Conservation (phyloP, 148 eudicot genomes). For the Drosera capensis region DNA sequence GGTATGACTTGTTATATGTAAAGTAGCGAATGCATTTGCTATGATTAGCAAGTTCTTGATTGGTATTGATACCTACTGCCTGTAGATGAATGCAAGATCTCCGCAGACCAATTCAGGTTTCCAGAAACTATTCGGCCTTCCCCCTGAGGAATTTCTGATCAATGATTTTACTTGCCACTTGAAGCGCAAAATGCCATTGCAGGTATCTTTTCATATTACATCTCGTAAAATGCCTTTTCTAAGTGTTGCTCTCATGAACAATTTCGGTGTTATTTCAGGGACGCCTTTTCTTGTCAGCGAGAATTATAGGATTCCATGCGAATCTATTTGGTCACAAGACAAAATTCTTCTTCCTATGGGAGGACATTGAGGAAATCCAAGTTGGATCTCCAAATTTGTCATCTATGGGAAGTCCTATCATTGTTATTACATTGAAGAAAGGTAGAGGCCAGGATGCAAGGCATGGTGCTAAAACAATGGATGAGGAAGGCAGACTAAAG, state of each 20-base stretch:
- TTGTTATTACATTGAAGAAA: slow-evolving; percentile 49
- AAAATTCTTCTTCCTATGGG: slow-evolving; percentile 71
- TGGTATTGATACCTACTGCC: background rate
- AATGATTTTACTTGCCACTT: slow-evolving; percentile 73
- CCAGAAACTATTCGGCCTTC: slow-evolving; percentile 73
- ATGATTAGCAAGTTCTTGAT: background rate
- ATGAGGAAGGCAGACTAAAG: slow-evolving; percentile 65
- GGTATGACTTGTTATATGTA: no score
- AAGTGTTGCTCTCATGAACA: background rate
- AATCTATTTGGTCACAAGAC: slow-evolving; percentile 78
- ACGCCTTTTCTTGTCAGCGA: slow-evolving; percentile 67
- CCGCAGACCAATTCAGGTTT: slow-evolving; percentile 73
- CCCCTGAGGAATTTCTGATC: slow-evolving; percentile 84
- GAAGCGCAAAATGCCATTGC: slow-evolving; percentile 65
- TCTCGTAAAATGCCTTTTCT: background rate
- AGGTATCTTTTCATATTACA: slow-evolving; percentile 25
- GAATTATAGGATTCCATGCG: slow-evolving; percentile 74
- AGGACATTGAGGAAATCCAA: slow-evolving; percentile 74
- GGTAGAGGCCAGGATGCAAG: slow-evolving; percentile 71
- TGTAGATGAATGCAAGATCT: slow-evolving; percentile 63
- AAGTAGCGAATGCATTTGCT: background rate
- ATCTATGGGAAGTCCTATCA: slow-evolving; percentile 62
- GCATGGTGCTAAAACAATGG: slow-evolving; percentile 65
- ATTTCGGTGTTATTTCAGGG: slow-evolving; percentile 43
- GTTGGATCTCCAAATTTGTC: slow-evolving; percentile 53